These are phyloP conservation scores for Tetrapisispora taiwanensis DNA, from an alignment of 805 yeast genomes.

Conservation along the genomic window DNA sequence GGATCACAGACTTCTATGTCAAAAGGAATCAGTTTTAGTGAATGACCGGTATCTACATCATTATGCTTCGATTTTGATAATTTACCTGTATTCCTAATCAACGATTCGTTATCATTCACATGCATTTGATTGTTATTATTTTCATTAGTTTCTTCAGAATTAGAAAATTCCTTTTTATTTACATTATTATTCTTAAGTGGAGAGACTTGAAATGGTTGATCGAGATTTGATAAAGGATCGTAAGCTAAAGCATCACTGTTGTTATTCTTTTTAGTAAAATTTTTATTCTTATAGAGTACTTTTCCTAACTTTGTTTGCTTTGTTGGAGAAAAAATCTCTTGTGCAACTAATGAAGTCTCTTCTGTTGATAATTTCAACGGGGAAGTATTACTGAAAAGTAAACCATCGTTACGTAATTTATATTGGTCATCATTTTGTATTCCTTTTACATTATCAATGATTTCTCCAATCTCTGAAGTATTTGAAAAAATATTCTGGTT, in stretches of 20 bases:
- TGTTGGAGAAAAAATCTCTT: neutral
- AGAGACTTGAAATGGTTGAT: neutral
- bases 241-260: too few species aligned
- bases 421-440: neutral
- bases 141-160: too few species aligned
- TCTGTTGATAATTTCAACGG: neutral
- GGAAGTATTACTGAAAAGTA: neutral
- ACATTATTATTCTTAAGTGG: neutral
- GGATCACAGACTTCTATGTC: conserved; percentile 82
- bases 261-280: neutral
- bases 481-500: too few species aligned
- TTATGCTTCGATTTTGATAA: neutral
- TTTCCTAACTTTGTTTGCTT: neutral
- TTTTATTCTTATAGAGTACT: conserved; percentile 1
- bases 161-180: too few species aligned
- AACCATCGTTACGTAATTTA: neutral
- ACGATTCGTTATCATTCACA: too few species aligned
- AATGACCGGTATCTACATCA: too few species aligned
- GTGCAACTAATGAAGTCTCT: too few species aligned
- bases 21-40: conserved; percentile 22
- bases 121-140: too few species aligned
- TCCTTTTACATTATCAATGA: too few species aligned
- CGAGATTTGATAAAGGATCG: neutral
- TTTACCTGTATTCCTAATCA: too few species aligned
- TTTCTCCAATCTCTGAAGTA: neutral